A percentile compares a stretch with the other conserved stretches of the same genome.
Conservation (phyloP, 495 filamentous ascomycete species). For the Podospora bellae-mahoneyi region DNA sequence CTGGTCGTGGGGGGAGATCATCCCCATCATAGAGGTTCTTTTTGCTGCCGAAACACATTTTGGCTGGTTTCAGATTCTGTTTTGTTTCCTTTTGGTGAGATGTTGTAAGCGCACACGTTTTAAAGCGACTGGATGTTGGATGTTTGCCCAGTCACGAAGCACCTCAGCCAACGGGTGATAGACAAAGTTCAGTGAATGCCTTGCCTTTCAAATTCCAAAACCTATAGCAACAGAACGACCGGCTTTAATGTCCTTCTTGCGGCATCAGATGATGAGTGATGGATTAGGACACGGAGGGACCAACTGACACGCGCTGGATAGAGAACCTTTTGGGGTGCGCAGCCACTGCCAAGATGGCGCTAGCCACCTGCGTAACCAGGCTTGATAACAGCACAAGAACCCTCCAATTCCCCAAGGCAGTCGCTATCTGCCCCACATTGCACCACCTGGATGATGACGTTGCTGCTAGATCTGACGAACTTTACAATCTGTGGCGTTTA, state of each 20-base stretch:
- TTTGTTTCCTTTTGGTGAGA: no score
- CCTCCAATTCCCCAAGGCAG: not conserved
- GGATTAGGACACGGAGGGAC: not conserved
- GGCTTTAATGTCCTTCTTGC: not conserved
- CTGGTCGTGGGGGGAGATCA: constrained; percentile 27
- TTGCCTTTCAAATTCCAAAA: not conserved
- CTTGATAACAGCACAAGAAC: not conserved
- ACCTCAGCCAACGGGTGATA: not conserved
- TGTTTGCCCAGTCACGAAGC: not conserved
- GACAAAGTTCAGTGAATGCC: not conserved
- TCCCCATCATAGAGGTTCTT: constrained; percentile 34
- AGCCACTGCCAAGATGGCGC: not conserved
- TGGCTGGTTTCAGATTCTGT: not conserved
- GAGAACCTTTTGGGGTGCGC: not conserved
- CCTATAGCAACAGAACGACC: not conserved
- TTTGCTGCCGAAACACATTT: constrained; percentile 47
- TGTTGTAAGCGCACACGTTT: no score
- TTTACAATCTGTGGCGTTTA: not conserved
- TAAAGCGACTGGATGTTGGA: no score
- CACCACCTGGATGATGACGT: not conserved
- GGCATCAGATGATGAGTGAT: constrained; percentile 4
- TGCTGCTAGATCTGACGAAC: not conserved
- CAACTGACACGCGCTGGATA: constrained; percentile 1
- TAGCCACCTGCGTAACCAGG: not conserved
- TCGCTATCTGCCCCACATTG: not conserved